phyloP scores from a whole-genome alignment of 2,329 filamentous ascomycete species.

The Nemania sp. region DNA sequence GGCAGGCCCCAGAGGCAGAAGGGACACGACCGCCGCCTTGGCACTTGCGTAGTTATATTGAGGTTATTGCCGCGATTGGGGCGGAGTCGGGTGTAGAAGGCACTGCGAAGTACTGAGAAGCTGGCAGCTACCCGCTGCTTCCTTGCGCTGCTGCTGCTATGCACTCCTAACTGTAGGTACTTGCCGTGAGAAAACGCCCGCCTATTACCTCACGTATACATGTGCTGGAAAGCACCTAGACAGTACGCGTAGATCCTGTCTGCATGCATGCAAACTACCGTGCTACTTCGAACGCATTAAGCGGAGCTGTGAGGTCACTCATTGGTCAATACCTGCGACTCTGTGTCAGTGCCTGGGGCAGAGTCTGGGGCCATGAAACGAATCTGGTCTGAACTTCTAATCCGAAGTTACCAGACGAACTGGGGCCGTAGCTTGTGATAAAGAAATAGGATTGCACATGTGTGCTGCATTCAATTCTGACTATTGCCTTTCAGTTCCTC shows the following conservation, averaged over 20 bases:
- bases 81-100: background rate
- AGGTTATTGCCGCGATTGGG: background rate
- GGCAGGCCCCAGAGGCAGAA: background rate
- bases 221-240: too few relatives aligned
- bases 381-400: slow-evolving; percentile 1
- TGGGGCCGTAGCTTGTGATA: background rate
- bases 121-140: background rate
- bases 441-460: background rate
- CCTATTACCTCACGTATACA: too few relatives aligned
- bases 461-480: background rate
- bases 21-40: slow-evolving; percentile 15
- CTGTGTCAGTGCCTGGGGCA: background rate
- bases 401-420: background rate
- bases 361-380: slow-evolving; percentile 5
- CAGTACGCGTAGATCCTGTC: background rate
- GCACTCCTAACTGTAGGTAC: too few relatives aligned
- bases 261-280: too few relatives aligned
- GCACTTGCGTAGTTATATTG: background rate
- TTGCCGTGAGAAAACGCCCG: too few relatives aligned
- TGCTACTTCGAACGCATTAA: background rate
- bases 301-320: background rate
- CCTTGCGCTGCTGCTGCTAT: background rate
- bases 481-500: background rate
- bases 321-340: slow-evolving; percentile 7
- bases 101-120: background rate